These are phyloP conservation scores for Rostrohypoxylon terebratum DNA, from an alignment of 495 filamentous ascomycete species.

Conservation along the genomic window DNA sequence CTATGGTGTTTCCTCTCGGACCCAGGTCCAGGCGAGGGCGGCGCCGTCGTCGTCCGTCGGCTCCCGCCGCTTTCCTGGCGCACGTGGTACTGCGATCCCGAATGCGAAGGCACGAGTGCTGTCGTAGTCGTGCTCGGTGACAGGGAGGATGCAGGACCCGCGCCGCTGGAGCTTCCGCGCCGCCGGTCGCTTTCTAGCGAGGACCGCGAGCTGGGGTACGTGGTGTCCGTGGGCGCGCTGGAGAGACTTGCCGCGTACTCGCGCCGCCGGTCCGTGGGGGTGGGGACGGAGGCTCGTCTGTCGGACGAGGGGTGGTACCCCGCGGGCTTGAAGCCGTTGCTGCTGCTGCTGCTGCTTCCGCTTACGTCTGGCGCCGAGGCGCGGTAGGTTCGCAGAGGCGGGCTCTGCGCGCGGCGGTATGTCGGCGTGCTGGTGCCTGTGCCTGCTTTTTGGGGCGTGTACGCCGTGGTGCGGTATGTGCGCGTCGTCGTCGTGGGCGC, in stretches of 20 bases:
- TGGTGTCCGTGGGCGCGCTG: background rate
- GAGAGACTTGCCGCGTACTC: background rate
- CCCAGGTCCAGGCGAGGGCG: background rate
- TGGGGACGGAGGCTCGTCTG: background rate
- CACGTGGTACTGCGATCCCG: background rate
- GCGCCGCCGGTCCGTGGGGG: background rate
- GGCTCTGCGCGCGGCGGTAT: conserved; percentile 23
- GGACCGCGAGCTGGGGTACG: background rate
- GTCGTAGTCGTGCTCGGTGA: background rate
- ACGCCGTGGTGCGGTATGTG: background rate
- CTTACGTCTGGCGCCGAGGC: conserved; percentile 30
- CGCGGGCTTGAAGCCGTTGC: conserved; percentile 2
- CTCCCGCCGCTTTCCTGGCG: background rate
- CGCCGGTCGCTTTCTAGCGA: background rate
- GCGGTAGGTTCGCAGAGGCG: conserved; percentile 11
- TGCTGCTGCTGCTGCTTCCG: background rate
- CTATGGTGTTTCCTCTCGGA: conserved; percentile 17
- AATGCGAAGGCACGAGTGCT: background rate
- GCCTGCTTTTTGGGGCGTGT: background rate
- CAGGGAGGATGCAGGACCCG: background rate
- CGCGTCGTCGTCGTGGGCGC: background rate
- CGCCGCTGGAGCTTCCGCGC: background rate
- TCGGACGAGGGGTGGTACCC: conserved; percentile 3
- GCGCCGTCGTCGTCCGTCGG: background rate
- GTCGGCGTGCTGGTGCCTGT: background rate